Base-by-base conservation (phyloP, 106 monocot species). In the Allium fistulosum region DNA sequence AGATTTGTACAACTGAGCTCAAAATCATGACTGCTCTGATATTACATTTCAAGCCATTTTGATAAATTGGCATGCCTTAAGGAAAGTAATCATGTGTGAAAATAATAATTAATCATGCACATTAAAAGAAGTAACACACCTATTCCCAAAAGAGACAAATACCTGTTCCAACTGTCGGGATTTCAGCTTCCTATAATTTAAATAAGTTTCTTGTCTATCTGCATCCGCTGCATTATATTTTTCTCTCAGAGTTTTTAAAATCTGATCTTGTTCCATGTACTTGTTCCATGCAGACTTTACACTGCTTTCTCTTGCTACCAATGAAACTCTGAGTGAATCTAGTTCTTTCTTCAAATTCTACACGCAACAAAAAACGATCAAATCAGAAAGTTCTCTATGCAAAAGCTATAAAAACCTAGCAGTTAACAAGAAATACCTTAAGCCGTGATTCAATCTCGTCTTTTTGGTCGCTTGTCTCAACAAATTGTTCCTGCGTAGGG, bases 281-380 rank as follows among this genome's bases (percentile, higher is more conserved):
- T 70, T 71, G 51, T 72, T 67, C 63, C 72, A 49, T 16, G 76
- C 79, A 46, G 50, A 68, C 61, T 72, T 82, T 51, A 64, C 69
- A 10, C 70, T 70, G 26, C 11, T 49, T 80, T 84, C 80, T 52
- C 75, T 72, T 53, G 15, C 71, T 18, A 13, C 52, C 22, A 84
- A n/a, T 11, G 68, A 68, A 26, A 18, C 60, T 64, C 78, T 84
- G 1, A 80, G 71, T 11, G 67, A 49, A 62, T 94, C 87, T 50
- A 82, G 27, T 62, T 94, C 94, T 63, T 84, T 71, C 71, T 76
- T 87, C 71, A 90, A 67, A 66, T 37, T 52, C 94, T 90, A 49
- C 56, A 79, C 17, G 56, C 10, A 70, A 52, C n/a, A 9, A 73
- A 16, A 17, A 51, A 58, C 7, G 13, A 51, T 26, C 58, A 68